Base-by-base conservation (phyloP, 148 eudicot genomes). In the Amaranthus hypochondriacus region DNA sequence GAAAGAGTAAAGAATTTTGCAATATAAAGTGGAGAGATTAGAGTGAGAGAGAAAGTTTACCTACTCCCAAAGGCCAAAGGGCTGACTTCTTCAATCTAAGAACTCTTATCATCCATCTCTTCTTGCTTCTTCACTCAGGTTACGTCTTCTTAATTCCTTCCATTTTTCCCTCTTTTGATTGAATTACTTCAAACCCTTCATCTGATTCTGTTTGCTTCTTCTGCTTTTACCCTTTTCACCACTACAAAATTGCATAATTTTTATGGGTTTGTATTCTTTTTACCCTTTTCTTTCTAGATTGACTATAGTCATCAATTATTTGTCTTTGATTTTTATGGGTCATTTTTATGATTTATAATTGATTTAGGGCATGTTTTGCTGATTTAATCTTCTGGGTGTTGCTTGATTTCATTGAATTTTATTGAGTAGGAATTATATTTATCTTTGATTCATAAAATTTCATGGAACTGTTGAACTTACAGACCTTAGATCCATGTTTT, bases 21-120 rank as follows among this genome's bases (percentile, higher is more conserved):
- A 53, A 60, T 61, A 47, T 63, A 70, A 68, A 73, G n/a, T 48
- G 44, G 57, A 72, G 42, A 56, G 49, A 54, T 15, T 60, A 53
- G 52, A 44, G 75, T 43, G 51, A 60, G 46, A 73, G 56, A 55
- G 74, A 61, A 63, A 73, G 69, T 75, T 70, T 75, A 79, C 82
- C 82, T 64, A 79, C 82, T 75, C 59, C 56, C 39, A 6, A 42
- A 15, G 39, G 39, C 39, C 39, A 28, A 28, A 14, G 56, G 56
- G 71, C 69, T 56, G 68, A 74, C 77, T 68, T 70, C 75, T 48
- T 59, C 60, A 73, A 53, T 69, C 60, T 14, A 68, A 69, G 12
- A 18, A 11, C 9, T 66, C 18, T 3, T 6, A 7, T 21, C 56
- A 6, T 4, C 8, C 21, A 7, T 14, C 61, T 64, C 63, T 56